Base-by-base conservation (phyloP, 2,329 filamentous ascomycete species). In the Claviceps pazoutovae region DNA sequence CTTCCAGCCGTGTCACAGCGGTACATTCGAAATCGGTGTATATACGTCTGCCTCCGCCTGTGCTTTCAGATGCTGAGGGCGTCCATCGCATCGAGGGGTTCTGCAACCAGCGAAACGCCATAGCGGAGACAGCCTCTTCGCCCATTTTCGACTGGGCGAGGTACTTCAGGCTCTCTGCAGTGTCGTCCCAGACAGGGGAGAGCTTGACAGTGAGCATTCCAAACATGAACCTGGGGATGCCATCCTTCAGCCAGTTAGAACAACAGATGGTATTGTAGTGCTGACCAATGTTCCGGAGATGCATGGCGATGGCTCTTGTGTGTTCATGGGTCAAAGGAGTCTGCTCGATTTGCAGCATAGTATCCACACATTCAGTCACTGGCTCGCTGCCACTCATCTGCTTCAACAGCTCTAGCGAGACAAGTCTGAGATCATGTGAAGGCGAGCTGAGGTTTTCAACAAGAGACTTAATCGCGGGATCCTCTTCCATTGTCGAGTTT, bases 181-280 rank as follows among this genome's bases (percentile, higher is more conserved):
- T 79, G 60, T 95, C 88, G 54, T 95, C 87, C 87, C 91, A 96
- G 5, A 94, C 74, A 38, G 88, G 88, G 0, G 89, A 79, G 57
- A 96, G 74, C 58, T 85, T 87, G 48, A 95, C 82, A 0, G 90
- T 93, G 54, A 97, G 75, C 67, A 96, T 78, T 48, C 93, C 93
- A 59, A 96, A 95, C 59, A 88, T 82, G 61, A 90, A 97, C 0
- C 80, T 76, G 0, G 90, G 86, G 34, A 97, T 76, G 6, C 88
- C 80, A 59, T 78, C 75, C 53, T 78, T 74, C 56, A 94, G 69
- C 79, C 84, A 86, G 1, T 78, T 78, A 39, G 78, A 74, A 2
- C 77, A 69, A 42, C 73, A 70, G 9, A 83, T 63, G 23, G 76
- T 72, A 5, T 76, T 68, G 62, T 93, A 95, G 34, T 68, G 68